These are phyloP conservation scores for Phaeosphaeria sp. DNA, from an alignment of 2,329 filamentous ascomycete species.

Conservation along the genomic window DNA sequence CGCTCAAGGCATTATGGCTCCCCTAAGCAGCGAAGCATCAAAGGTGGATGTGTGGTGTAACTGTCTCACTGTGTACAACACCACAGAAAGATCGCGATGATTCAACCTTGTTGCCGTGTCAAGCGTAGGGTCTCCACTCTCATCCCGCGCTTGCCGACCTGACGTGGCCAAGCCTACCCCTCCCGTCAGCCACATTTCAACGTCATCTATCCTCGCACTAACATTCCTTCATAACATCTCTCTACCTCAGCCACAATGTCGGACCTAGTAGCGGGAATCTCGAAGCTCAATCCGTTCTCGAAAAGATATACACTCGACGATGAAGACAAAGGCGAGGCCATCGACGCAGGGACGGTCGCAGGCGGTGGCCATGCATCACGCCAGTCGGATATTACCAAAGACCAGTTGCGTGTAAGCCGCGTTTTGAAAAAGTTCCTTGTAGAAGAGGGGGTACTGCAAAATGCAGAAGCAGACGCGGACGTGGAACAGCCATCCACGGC, in stretches of 20 bases:
- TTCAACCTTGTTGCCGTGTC: not conserved
- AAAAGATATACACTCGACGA: slow-evolving; percentile 43
- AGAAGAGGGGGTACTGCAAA: slow-evolving; percentile 58
- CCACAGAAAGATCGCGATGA: not conserved
- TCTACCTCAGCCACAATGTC: slow-evolving; percentile 29
- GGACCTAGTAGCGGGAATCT: slow-evolving; percentile 41
- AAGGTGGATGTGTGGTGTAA: not conserved
- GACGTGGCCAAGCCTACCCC: slow-evolving; percentile 5
- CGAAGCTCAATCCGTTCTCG: slow-evolving; percentile 43
- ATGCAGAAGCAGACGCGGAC: slow-evolving; percentile 56
- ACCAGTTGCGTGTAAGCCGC: slow-evolving; percentile 65
- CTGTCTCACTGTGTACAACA: not conserved
- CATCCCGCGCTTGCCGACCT: not conserved
- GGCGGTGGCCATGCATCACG: slow-evolving; percentile 66
- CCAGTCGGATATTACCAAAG: slow-evolving; percentile 57
- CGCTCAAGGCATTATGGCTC: too few relatives aligned
- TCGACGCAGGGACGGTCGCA: slow-evolving; percentile 59
- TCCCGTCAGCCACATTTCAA: slow-evolving; percentile 4
- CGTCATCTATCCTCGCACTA: slow-evolving; percentile 1
- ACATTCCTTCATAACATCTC: not conserved
- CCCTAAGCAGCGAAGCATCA: not conserved
- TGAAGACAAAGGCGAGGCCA: slow-evolving; percentile 63
- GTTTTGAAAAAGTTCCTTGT: slow-evolving; percentile 64
- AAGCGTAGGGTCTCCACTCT: not conserved
- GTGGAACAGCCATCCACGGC: slow-evolving; percentile 53